These are phyloP conservation scores for Hansfordia pulvinata DNA, from an alignment of 2,329 filamentous ascomycete species.

Conservation along the genomic window DNA sequence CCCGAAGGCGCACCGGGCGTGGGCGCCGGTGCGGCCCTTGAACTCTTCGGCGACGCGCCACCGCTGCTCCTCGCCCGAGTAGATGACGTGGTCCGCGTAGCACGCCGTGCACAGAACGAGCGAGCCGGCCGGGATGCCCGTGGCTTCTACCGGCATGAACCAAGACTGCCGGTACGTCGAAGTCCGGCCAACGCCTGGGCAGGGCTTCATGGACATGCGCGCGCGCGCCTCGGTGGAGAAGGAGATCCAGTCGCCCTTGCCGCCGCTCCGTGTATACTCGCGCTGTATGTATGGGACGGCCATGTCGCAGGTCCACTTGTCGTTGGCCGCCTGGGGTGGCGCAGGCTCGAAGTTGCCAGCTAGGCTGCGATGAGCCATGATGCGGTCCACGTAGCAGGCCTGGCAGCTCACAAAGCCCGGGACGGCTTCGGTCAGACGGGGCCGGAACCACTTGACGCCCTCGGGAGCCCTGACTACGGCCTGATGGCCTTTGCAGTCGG, in stretches of 20 bases:
- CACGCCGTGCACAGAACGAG: constrained; percentile 22
- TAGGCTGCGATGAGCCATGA: constrained; percentile 4
- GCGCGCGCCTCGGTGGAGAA: constrained; percentile 18
- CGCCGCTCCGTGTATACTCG: constrained; percentile 8
- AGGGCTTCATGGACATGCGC: constrained; percentile 12
- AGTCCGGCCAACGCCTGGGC: constrained; percentile 10
- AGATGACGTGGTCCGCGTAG: constrained; percentile 21
- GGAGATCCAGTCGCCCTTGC: constrained; percentile 14
- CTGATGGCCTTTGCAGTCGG: constrained; percentile 7
- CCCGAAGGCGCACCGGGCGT: constrained; percentile 20
- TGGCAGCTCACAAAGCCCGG: constrained; percentile 8
- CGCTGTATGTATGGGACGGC: constrained; percentile 15
- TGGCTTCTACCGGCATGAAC: constrained; percentile 16
- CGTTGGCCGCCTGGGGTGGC: constrained; percentile 3
- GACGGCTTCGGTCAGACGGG: constrained; percentile 4
- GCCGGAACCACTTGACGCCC: constrained; percentile 8
- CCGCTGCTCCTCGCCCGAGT: constrained; percentile 14
- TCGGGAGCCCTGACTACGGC: constrained; percentile 5
- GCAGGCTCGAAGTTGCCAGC: constrained; percentile 4
- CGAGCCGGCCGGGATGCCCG: too few relatives aligned
- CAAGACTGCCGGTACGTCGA: constrained; percentile 14
- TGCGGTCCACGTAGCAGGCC: constrained; percentile 10
- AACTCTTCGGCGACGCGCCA: constrained; percentile 9
- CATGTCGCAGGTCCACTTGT: constrained; percentile 18
- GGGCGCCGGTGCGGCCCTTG: constrained; percentile 1